Percentiles rank a stretch among this genome's conserved stretches.
These are phyloP conservation scores for Cryptococcus sp. DNA, from an alignment of 1,284 basidiomycete species.

Conservation along the genomic window DNA sequence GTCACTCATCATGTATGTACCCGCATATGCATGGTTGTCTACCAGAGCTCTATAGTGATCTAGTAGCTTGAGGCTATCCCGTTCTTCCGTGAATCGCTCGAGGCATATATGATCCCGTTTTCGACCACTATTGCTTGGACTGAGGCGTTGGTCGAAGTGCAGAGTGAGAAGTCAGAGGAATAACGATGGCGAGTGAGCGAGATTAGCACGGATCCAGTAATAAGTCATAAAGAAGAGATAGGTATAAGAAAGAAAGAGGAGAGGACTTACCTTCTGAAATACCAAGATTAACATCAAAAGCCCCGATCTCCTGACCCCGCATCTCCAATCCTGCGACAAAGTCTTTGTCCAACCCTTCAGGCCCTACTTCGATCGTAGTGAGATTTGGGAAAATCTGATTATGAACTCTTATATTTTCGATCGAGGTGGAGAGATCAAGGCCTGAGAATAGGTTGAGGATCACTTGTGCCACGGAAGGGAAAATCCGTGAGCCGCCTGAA, in stretches of 20 bases:
- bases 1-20: background rate
- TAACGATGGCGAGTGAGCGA: too few relatives aligned
- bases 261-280: constrained; percentile 36
- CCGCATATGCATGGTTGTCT: too few relatives aligned
- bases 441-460: constrained; percentile 82
- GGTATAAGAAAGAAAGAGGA: background rate
- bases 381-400: constrained; percentile 77
- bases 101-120: constrained; percentile 55
- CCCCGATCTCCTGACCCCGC: constrained; percentile 71
- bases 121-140: constrained; percentile 69
- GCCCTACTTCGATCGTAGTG: constrained; percentile 64
- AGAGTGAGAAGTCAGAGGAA: too few relatives aligned
- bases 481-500: constrained; percentile 84
- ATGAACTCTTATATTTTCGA: constrained; percentile 87
- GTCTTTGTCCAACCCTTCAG: constrained; percentile 55
- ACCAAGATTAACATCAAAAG: constrained; percentile 53
- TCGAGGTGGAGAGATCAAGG: constrained; percentile 72
- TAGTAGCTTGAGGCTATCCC: constrained; percentile 51
- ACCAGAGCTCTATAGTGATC: background rate
- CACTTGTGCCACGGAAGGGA: constrained; percentile 75
- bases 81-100: constrained; percentile 49
- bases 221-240: background rate
- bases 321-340: constrained; percentile 61
- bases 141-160: constrained; percentile 46
- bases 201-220: background rate